Conservation (phyloP, 1,139 yeast genomes). For the Debaryomyces psychrophilus region DNA sequence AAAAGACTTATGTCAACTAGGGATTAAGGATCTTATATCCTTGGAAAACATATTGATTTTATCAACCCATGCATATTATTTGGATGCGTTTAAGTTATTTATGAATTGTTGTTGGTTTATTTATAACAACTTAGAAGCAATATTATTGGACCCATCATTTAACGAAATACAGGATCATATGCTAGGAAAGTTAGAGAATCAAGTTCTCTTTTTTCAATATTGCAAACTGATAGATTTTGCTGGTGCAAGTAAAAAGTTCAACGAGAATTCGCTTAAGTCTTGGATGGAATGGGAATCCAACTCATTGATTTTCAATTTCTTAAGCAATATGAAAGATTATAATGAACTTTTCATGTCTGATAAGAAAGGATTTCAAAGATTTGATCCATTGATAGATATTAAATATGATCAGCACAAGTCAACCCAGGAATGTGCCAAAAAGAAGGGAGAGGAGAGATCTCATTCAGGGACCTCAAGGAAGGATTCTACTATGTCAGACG, state of each 20-base stretch:
- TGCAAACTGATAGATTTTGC: constrained; percentile 32
- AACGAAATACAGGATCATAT: constrained; percentile 32
- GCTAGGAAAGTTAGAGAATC: constrained; percentile 32
- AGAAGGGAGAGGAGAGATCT: constrained; percentile 14
- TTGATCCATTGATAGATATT: constrained; percentile 54
- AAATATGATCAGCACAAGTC: constrained; percentile 20
- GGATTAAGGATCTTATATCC: constrained; percentile 59
- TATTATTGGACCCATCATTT: constrained; percentile 54
- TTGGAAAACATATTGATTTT: constrained; percentile 64
- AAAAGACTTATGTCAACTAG: constrained; percentile 62
- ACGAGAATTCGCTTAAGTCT: constrained; percentile 13
- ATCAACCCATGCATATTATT: constrained; percentile 54
- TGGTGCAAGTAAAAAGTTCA: constrained; percentile 21
- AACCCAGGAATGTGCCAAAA: not conserved
- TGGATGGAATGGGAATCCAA: constrained; percentile 31
- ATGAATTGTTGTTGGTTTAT: constrained; percentile 69
- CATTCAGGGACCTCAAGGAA: constrained; percentile 26
- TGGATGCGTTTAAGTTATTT: constrained; percentile 58
- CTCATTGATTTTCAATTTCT: constrained; percentile 30
- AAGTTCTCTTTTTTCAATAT: constrained; percentile 29
- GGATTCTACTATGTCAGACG: constrained; percentile 28
- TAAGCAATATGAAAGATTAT: constrained; percentile 37
- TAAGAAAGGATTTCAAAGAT: constrained; percentile 39
- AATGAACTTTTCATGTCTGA: constrained; percentile 56
- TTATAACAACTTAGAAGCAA: constrained; percentile 63